These are phyloP conservation scores for Exophiala aquamarina DNA, from an alignment of 2,329 filamentous ascomycete genomes.

Conservation along the genomic window DNA sequence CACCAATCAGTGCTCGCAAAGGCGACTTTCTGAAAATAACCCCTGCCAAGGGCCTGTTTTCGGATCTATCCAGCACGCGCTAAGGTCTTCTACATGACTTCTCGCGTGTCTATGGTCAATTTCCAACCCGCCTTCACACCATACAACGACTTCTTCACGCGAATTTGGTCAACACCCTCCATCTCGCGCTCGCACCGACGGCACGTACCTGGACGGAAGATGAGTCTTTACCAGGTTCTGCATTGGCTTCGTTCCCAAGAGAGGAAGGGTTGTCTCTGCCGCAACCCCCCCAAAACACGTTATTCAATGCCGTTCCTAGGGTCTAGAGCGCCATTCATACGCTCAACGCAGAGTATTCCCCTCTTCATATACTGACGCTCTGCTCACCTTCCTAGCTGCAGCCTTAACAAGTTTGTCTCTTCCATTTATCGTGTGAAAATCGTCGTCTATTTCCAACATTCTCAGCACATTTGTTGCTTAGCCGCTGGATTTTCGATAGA, in stretches of 20 bases:
- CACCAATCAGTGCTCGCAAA: neutral
- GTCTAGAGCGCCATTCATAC: constrained; percentile 10
- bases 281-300: constrained; percentile 10
- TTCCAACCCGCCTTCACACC: constrained; percentile 23
- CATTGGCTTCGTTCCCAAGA: constrained; percentile 16
- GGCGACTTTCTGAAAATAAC: constrained; percentile 4
- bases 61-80: constrained; percentile 7
- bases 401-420: constrained; percentile 13
- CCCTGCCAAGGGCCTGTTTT: constrained; percentile 3
- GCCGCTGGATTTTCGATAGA: too few species aligned
- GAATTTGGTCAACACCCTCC: constrained; percentile 6
- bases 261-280: constrained; percentile 6
- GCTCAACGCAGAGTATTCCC: constrained; percentile 1
- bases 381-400: constrained; percentile 5
- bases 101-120: constrained; percentile 23
- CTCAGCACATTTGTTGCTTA: too few species aligned
- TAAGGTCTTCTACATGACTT: constrained; percentile 10
- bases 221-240: constrained; percentile 19
- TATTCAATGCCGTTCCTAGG: constrained; percentile 9
- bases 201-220: constrained; percentile 3
- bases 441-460: neutral
- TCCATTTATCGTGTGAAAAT: constrained; percentile 7
- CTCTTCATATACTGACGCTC: constrained; percentile 14
- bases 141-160: constrained; percentile 16
- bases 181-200: neutral